A percentile compares a stretch with the other conserved stretches of the same genome.
phyloP scores from a whole-genome alignment of 2,329 filamentous ascomycete genomes.

The Macrophomina pseudophaseolina region DNA sequence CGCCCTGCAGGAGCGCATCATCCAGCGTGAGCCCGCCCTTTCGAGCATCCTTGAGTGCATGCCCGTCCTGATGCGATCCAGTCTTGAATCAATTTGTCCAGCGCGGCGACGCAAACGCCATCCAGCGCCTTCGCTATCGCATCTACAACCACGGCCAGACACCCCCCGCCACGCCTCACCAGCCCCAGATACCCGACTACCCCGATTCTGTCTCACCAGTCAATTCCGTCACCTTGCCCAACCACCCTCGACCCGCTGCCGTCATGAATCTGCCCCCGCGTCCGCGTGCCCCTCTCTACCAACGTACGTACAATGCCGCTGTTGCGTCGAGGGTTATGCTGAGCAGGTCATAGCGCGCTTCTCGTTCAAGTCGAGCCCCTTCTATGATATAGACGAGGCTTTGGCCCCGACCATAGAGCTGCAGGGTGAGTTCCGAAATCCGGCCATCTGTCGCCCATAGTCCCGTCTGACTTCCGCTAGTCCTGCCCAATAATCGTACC shows the following conservation, averaged over 20 bases:
- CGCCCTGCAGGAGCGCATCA: slow-evolving; percentile 77
- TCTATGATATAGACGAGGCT: slow-evolving; percentile 73
- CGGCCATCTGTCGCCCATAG: neutral
- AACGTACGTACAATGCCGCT: neutral
- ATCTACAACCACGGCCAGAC: slow-evolving; percentile 47
- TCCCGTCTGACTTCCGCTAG: slow-evolving; percentile 44
- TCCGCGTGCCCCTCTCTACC: slow-evolving; percentile 13
- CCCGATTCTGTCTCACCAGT: slow-evolving; percentile 31
- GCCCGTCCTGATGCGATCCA: slow-evolving; percentile 32
- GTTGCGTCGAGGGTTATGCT: slow-evolving; percentile 22
- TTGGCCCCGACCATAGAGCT: slow-evolving; percentile 71
- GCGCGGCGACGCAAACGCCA: slow-evolving; percentile 40
- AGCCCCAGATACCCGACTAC: slow-evolving; percentile 30
- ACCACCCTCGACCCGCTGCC: slow-evolving; percentile 31
- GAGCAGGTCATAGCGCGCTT: slow-evolving; percentile 46
- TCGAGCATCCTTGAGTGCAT: slow-evolving; percentile 29
- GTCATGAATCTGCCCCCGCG: slow-evolving; percentile 4
- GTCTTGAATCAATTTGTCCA: slow-evolving; percentile 45
- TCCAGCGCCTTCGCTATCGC: slow-evolving; percentile 48
- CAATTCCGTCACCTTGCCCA: slow-evolving; percentile 31
- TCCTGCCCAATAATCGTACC: slow-evolving; percentile 64
- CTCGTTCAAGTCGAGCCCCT: slow-evolving; percentile 79
- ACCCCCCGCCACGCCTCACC: slow-evolving; percentile 37
- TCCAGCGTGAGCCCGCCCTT: slow-evolving; percentile 67
- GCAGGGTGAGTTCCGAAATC: slow-evolving; percentile 65